Evolutionary conservation across 2,329 filamentous ascomycete genomes (phyloP).

Genomic region (Lomentospora prolificans): DNA sequence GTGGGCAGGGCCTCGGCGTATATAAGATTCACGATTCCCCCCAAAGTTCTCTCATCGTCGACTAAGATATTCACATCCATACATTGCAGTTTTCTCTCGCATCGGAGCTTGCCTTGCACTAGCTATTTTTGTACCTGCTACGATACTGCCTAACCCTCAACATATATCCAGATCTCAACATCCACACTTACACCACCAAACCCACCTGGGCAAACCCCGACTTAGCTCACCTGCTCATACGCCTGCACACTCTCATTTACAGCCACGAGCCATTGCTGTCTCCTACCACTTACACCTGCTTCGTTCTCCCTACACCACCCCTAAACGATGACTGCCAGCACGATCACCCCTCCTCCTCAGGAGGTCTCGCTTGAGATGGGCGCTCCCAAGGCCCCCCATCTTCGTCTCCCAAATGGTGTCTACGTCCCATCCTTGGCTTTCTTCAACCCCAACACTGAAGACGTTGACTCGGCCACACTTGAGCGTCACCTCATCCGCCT

Average conservation of each 20-base stretch:
- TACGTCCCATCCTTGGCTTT: constrained; percentile 70
- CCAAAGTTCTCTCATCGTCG: not conserved
- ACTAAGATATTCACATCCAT: not conserved
- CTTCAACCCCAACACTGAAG: constrained; percentile 52
- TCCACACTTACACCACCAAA: too few relatives aligned
- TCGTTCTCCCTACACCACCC: too few relatives aligned
- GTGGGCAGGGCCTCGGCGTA: not conserved
- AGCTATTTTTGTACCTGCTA: not conserved
- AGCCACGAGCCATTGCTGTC: too few relatives aligned
- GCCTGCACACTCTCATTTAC: too few relatives aligned
- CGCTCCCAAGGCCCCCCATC: constrained; percentile 5
- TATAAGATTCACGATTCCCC: not conserved
- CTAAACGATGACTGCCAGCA: not conserved
- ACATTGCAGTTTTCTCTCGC: not conserved
- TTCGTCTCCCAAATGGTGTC: constrained; percentile 39
- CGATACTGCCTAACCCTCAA: too few relatives aligned
- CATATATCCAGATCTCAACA: too few relatives aligned
- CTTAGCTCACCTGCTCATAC: too few relatives aligned
- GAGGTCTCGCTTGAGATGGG: not conserved
- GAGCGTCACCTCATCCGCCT: constrained; percentile 56
- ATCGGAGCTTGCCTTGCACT: not conserved
- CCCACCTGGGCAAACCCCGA: too few relatives aligned
- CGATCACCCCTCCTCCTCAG: constrained; percentile 5
- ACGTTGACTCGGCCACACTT: constrained; percentile 55
- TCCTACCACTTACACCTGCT: too few relatives aligned